phyloP scores from a whole-genome alignment of 2,329 filamentous ascomycete species.

The Pyrenophora graminea region DNA sequence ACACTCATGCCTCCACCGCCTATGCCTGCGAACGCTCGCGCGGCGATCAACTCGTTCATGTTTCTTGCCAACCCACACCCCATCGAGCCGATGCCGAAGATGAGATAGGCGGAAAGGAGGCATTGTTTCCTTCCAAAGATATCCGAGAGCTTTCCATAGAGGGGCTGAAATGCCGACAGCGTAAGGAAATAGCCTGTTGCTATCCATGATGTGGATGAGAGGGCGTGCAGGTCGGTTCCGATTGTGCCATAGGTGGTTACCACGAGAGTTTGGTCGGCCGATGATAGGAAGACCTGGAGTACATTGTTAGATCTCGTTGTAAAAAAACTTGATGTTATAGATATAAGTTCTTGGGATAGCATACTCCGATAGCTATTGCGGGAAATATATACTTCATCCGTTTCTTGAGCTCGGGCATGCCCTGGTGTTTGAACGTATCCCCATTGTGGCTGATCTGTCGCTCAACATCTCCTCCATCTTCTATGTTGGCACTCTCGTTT shows the following conservation, averaged over 20 bases:
- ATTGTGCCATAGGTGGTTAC: constrained; percentile 79
- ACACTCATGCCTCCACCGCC: constrained; percentile 75
- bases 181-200: constrained; percentile 72
- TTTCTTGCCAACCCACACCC: constrained; percentile 66
- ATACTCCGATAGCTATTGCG: constrained; percentile 65
- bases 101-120: constrained; percentile 65
- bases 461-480: constrained; percentile 42
- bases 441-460: constrained; percentile 37
- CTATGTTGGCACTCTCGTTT: constrained; percentile 11
- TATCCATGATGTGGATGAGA: constrained; percentile 78
- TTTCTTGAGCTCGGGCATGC: constrained; percentile 55
- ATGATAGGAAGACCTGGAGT: constrained; percentile 69
- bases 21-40: constrained; percentile 65
- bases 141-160: constrained; percentile 72
- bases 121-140: constrained; percentile 72
- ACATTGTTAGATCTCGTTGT: neutral
- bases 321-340: neutral
- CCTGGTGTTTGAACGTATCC: constrained; percentile 47
- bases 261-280: constrained; percentile 75
- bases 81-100: constrained; percentile 69
- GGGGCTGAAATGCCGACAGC: constrained; percentile 73
- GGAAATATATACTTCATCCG: constrained; percentile 63
- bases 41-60: constrained; percentile 68
- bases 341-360: constrained; percentile 19
- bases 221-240: constrained; percentile 72